Percentiles rank a stretch among this genome's conserved stretches.
Conservation (phyloP, 1,139 yeast species). For the Diutina scorzettiae region DNA sequence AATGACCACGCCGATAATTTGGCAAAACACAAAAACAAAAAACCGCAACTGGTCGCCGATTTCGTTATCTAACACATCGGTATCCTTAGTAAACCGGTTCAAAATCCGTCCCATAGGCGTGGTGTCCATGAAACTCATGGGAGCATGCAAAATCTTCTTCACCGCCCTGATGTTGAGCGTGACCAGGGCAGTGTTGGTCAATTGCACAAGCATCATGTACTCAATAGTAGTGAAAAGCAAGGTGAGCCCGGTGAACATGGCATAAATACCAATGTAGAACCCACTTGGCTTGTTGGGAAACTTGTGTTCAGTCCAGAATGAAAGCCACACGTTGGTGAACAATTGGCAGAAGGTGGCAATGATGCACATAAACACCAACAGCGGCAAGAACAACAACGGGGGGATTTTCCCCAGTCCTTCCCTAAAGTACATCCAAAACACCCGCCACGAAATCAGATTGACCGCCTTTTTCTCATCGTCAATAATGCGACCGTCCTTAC, state of each 20-base stretch:
- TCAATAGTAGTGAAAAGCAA: constrained; percentile 29
- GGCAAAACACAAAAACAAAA: constrained; percentile 9
- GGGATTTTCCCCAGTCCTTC: constrained; percentile 41
- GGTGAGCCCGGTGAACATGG: constrained; percentile 34
- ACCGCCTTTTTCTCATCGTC: constrained; percentile 30
- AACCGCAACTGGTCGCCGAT: constrained; percentile 15
- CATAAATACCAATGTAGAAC: constrained; percentile 64
- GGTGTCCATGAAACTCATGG: constrained; percentile 47
- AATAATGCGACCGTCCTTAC: constrained; percentile 19
- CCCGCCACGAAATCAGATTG: constrained; percentile 28
- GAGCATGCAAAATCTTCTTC: constrained; percentile 33
- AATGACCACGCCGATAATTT: constrained; percentile 10
- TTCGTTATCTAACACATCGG: constrained; percentile 73
- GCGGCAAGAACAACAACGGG: not conserved
- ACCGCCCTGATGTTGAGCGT: constrained; percentile 36
- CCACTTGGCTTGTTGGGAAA: constrained; percentile 28
- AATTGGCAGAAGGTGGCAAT: constrained; percentile 3
- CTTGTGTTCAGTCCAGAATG: constrained; percentile 64
- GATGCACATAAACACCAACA: not conserved
- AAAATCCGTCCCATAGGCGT: constrained; percentile 52
- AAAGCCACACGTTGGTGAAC: constrained; percentile 40
- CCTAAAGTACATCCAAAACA: constrained; percentile 34
- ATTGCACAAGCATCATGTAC: constrained; percentile 33
- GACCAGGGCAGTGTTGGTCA: constrained; percentile 14
- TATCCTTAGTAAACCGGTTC: constrained; percentile 72